A percentile compares a stretch with the other conserved stretches of the same genome.
These are phyloP conservation scores for Pseudogymnoascus sp. DNA, from an alignment of 2,329 filamentous ascomycete genomes.

Conservation along the genomic window DNA sequence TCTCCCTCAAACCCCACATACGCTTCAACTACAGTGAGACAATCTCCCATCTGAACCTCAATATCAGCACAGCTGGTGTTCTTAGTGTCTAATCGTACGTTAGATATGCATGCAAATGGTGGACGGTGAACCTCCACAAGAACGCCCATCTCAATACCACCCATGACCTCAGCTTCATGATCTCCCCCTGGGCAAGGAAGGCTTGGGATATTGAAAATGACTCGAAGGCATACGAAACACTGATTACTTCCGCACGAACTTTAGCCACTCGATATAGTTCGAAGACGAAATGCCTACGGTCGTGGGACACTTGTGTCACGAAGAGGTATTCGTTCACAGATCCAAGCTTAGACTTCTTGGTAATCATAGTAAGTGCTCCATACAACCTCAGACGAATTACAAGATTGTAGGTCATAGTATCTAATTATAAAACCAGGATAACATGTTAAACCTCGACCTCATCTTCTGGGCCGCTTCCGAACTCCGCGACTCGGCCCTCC, in stretches of 20 bases:
- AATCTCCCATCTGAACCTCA: background rate
- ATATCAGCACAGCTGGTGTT: background rate
- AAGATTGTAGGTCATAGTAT: background rate
- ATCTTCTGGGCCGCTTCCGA: slow-evolving; percentile 35
- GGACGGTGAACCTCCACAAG: slow-evolving; percentile 33
- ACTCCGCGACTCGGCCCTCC: slow-evolving; percentile 27
- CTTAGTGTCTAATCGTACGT: background rate
- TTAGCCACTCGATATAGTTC: slow-evolving; percentile 32
- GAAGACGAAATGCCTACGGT: slow-evolving; percentile 31
- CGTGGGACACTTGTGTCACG: slow-evolving; percentile 39
- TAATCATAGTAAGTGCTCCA: slow-evolving; percentile 32
- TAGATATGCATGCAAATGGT: slow-evolving; percentile 34
- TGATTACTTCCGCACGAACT: slow-evolving; percentile 31
- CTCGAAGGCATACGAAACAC: slow-evolving; percentile 28
- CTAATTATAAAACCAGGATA: slow-evolving; percentile 24
- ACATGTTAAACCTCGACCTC: slow-evolving; percentile 37
- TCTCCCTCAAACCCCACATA: slow-evolving; percentile 16
- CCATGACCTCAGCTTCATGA: slow-evolving; percentile 40
- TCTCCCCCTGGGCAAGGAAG: slow-evolving; percentile 32
- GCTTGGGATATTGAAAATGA: slow-evolving; percentile 37
- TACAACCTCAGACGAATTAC: background rate
- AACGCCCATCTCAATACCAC: slow-evolving; percentile 31
- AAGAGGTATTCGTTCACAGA: slow-evolving; percentile 33
- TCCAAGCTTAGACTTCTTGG: slow-evolving; percentile 31
- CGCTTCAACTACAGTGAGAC: slow-evolving; percentile 24